Percentiles rank a stretch among this genome's conserved stretches.
phyloP scores from a whole-genome alignment of 495 filamentous ascomycete species.

The Podospora didyma region DNA sequence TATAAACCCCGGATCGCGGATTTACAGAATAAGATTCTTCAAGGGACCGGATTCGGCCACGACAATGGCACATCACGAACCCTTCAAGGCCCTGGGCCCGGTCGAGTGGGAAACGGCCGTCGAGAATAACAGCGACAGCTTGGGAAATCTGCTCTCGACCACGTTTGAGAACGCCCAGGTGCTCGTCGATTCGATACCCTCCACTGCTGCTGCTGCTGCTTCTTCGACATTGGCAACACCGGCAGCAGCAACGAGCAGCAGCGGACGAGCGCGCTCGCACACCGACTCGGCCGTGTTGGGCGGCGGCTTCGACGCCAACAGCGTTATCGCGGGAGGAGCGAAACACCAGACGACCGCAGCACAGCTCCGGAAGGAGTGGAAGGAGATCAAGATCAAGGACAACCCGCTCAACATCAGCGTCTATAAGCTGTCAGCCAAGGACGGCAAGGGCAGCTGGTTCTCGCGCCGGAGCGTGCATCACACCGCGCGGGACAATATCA shows the following conservation, averaged over 20 bases:
- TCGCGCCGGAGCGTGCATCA: slow-evolving; percentile 75
- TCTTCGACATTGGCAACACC: background rate
- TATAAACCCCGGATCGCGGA: too few relatives aligned
- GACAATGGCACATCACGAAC: slow-evolving; percentile 48
- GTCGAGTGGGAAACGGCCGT: slow-evolving; percentile 58
- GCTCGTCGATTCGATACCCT: slow-evolving; percentile 72
- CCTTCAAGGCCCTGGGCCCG: slow-evolving; percentile 70
- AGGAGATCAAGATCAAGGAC: slow-evolving; percentile 70
- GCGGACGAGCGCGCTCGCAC: slow-evolving; percentile 21
- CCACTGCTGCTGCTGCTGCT: background rate
- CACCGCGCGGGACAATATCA: slow-evolving; percentile 41
- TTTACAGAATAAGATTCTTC: too few relatives aligned
- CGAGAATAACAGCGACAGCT: slow-evolving; percentile 42
- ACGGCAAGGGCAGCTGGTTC: slow-evolving; percentile 88
- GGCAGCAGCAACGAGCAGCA: background rate
- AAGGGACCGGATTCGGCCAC: too few relatives aligned
- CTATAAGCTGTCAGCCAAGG: slow-evolving; percentile 74
- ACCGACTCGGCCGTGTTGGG: slow-evolving; percentile 34
- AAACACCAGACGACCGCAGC: slow-evolving; percentile 13
- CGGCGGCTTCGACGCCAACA: slow-evolving; percentile 13
- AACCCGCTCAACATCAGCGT: slow-evolving; percentile 74
- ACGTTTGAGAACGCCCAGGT: slow-evolving; percentile 62
- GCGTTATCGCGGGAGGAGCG: background rate
- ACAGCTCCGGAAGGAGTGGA: slow-evolving; percentile 77
- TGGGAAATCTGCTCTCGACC: slow-evolving; percentile 51